Percentiles rank a stretch among this genome's conserved stretches.
Conservation (phyloP, 1,284 basidiomycete genomes). For the Grifola frondosa region DNA sequence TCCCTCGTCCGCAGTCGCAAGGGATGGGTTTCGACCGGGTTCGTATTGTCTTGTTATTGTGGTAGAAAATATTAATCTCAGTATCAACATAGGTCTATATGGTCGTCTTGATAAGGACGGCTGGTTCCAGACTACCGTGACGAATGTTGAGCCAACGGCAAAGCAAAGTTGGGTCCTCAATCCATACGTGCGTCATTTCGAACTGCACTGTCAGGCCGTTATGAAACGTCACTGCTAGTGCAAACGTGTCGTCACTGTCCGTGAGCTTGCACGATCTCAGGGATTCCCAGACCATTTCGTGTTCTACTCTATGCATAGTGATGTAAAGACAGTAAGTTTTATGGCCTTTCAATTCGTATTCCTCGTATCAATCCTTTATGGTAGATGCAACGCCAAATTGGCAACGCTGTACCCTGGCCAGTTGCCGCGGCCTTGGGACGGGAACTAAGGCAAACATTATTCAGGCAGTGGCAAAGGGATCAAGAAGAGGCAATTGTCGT, state of each 20-base stretch:
- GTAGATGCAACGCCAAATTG: slow-evolving; percentile 75
- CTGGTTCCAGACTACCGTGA: slow-evolving; percentile 69
- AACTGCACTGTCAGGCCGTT: neutral
- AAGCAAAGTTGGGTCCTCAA: slow-evolving; percentile 70
- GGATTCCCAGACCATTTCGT: slow-evolving; percentile 73
- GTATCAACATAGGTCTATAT: slow-evolving; percentile 48
- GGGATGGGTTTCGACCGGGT: slow-evolving; percentile 49
- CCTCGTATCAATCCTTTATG: neutral
- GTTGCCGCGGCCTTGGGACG: slow-evolving; percentile 61
- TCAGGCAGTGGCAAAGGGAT: slow-evolving; percentile 48
- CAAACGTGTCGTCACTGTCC: slow-evolving; percentile 63
- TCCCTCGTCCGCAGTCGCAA: slow-evolving; percentile 54
- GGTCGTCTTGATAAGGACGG: slow-evolving; percentile 52
- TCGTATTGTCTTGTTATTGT: slow-evolving; percentile 10
- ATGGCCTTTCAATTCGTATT: neutral
- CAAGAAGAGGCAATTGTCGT: slow-evolving; percentile 32
- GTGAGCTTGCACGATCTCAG: slow-evolving; percentile 74
- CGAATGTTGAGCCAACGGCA: slow-evolving; percentile 71
- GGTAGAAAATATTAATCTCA: slow-evolving; percentile 1
- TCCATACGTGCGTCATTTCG: slow-evolving; percentile 47
- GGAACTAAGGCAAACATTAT: slow-evolving; percentile 50
- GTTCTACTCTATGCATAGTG: slow-evolving; percentile 51
- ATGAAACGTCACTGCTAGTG: slow-evolving; percentile 38
- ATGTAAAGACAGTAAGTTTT: slow-evolving; percentile 56
- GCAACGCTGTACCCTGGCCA: slow-evolving; percentile 72